Percentiles rank a stretch among this genome's conserved stretches.
These are phyloP conservation scores for Euphorbia schlechtendalii DNA, from an alignment of 441 rosid genomes.

Conservation along the genomic window DNA sequence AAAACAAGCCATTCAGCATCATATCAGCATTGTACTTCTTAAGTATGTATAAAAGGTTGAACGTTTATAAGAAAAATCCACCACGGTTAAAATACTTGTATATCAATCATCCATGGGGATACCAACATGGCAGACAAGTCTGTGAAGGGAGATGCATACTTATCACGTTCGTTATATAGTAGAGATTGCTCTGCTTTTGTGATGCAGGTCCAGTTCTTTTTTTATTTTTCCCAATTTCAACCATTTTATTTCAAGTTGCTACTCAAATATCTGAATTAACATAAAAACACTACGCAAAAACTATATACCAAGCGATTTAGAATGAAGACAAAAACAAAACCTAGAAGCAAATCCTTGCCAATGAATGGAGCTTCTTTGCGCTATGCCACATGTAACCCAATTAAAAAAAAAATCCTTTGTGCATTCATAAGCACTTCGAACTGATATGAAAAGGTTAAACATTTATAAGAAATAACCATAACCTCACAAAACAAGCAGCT, in stretches of 20 bases:
- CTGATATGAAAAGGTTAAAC: background rate
- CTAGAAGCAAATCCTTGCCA: too few relatives aligned
- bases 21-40: background rate
- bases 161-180: background rate
- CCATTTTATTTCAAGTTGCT: background rate
- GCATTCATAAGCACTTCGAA: background rate
- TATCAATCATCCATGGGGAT: background rate
- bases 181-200: background rate
- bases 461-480: background rate
- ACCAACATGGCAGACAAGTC: background rate
- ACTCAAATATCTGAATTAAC: background rate
- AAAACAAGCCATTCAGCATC: background rate
- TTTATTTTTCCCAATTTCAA: background rate
- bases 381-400: conserved; percentile 4
- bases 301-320: background rate
- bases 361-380: background rate
- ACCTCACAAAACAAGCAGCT: background rate
- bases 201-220: background rate
- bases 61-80: background rate
- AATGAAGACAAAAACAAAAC: background rate
- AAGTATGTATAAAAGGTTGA: background rate
- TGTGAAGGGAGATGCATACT: background rate
- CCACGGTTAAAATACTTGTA: background rate
- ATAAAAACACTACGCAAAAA: background rate
- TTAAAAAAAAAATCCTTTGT: background rate